phyloP scores from a whole-genome alignment of 2,329 filamentous ascomycete species.

The Alternaria sp. region DNA sequence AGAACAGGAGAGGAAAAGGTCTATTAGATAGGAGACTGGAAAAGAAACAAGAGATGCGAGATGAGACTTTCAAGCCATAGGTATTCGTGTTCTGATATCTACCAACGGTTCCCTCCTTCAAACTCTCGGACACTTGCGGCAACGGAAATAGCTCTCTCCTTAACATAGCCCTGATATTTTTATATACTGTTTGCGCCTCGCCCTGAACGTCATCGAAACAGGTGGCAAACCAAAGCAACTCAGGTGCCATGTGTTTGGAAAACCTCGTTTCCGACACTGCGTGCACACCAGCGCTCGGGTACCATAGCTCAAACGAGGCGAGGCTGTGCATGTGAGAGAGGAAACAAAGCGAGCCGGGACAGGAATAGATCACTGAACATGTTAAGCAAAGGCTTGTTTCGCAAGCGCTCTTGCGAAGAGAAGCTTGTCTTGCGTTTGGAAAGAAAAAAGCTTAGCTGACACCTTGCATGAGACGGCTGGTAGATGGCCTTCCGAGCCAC shows the following conservation, averaged over 20 bases:
- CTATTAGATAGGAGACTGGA: slow-evolving; percentile 5
- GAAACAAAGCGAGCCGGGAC: not conserved
- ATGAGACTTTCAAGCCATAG: not conserved
- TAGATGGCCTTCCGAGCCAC: not conserved
- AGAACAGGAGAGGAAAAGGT: slow-evolving; percentile 12
- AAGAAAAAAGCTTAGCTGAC: not conserved
- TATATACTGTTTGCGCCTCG: slow-evolving; percentile 15
- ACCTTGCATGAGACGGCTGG: not conserved
- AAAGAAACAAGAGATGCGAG: slow-evolving; percentile 5
- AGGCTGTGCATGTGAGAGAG: slow-evolving; percentile 16
- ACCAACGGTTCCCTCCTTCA: not conserved
- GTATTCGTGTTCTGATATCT: not conserved
- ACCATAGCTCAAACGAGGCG: slow-evolving; percentile 13
- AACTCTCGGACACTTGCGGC: not conserved
- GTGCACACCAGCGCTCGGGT: slow-evolving; percentile 10
- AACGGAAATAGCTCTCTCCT: slow-evolving; percentile 15
- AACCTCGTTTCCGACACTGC: slow-evolving; percentile 22
- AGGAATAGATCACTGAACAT: not conserved
- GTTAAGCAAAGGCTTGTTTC: not conserved
- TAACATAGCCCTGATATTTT: slow-evolving; percentile 1
- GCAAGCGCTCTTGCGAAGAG: not conserved
- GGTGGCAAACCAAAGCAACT: slow-evolving; percentile 16
- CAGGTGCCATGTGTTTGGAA: slow-evolving; percentile 24
- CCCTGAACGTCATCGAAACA: slow-evolving; percentile 25
- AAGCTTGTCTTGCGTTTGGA: slow-evolving; percentile 1